A percentile compares a stretch with the other conserved stretches of the same genome.
Conservation (phyloP, 768 basidiomycete genomes). For the Coprinopsis marcescibilis region DNA sequence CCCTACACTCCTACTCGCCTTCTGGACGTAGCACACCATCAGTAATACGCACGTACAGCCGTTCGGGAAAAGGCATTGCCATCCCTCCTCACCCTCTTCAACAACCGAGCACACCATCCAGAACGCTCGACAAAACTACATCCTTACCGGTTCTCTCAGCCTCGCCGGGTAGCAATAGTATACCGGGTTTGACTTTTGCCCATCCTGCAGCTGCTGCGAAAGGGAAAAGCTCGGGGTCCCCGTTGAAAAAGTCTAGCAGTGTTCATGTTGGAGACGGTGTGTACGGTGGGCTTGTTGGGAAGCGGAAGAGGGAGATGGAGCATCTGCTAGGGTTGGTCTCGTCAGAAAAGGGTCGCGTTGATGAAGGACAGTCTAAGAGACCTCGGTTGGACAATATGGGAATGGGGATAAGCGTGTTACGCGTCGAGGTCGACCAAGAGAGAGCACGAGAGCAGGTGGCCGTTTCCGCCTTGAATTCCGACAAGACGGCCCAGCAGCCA, state of each 20-base stretch:
- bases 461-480: too few relatives aligned
- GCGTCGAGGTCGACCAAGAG: too few relatives aligned
- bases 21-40: neutral
- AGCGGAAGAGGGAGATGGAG: neutral
- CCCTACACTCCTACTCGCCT: neutral
- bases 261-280: neutral
- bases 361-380: too few relatives aligned
- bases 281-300: neutral
- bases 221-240: neutral
- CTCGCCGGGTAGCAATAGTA: neutral
- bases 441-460: too few relatives aligned
- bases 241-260: too few relatives aligned
- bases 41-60: neutral
- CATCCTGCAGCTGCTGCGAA: neutral
- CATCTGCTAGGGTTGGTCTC: neutral
- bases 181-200: neutral
- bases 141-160: conserved; percentile 8
- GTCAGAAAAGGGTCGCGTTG: neutral
- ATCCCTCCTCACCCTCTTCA: conserved; percentile 15
- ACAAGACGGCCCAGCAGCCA: too few relatives aligned
- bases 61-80: neutral
- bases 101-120: conserved; percentile 10
- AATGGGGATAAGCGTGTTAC: too few relatives aligned
- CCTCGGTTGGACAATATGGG: neutral
- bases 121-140: conserved; percentile 6